Evolutionary conservation across 2,329 filamentous ascomycete genomes (phyloP), one percentile per base, ranked within the genome.

Genomic region (Diaporthe sp.): DNA sequence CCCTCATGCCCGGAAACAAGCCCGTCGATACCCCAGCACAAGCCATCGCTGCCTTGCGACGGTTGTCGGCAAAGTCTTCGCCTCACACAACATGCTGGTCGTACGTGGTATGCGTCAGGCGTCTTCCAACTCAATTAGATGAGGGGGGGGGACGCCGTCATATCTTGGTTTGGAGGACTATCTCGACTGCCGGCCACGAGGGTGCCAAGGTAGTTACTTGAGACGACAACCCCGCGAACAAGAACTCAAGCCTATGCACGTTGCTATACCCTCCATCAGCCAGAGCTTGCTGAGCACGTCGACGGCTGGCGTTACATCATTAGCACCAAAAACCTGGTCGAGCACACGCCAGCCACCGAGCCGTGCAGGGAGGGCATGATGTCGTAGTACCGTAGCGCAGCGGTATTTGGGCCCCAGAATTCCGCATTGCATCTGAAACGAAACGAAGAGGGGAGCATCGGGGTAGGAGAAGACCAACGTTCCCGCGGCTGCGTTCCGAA

Each of bases 31-130:
- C 72, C 53, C 72, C 58, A 74, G 46, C 55, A 71, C 72, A 72
- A 76, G 75, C 59, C 75, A 76, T 62, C 72, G 75, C 72, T 76
- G 75, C 74, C 72, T 55, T 70, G 53, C 53, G 44, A 51, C 34
- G 46, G 59, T 51, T 69, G 61, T 62, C 53, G 53, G 44, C 58
- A 62, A 39, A 49, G 68, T 59, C 37, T 15, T 46, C 19, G 44
- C 53, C 71, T 57, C 42, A 37, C 57, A 39, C 58, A 37, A 58
- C 34, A 74, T 74, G 55, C 42, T 69, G 49, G 65, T 42, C 49
- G 65, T 28, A 55, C 57, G 57, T 53, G 31, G 42, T 46, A 72
- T 59, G 68, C 37, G 59, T 39, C 51, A 72, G 70, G 58, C 39
- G 42, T 53, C 28, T 42, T 37, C 37, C 55, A 62, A 72, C 55